phyloP scores from a whole-genome alignment of 129 eudicot species.

The Flaveria robusta region DNA sequence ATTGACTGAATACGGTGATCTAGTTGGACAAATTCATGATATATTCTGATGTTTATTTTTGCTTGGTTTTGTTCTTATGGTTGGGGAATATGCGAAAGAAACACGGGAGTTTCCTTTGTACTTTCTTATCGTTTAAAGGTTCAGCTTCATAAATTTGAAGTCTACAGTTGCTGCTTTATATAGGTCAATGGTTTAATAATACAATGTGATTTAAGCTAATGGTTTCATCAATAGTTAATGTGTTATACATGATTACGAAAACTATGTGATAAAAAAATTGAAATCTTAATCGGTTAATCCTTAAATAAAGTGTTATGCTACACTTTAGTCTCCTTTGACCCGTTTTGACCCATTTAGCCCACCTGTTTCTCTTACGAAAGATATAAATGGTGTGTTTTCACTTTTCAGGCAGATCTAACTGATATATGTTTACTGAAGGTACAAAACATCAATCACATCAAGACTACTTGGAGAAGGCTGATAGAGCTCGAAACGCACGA shows the following conservation, averaged over 20 bases:
- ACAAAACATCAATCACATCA: slow-evolving; percentile 87
- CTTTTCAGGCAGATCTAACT: neutral
- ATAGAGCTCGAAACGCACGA: slow-evolving; percentile 77
- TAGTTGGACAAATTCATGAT: neutral
- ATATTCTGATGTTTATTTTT: neutral
- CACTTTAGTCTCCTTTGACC: neutral
- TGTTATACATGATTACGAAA: neutral
- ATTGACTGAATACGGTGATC: neutral
- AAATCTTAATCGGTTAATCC: too few species aligned
- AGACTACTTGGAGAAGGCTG: slow-evolving; percentile 91
- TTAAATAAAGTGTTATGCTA: neutral
- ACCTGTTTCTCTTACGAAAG: neutral
- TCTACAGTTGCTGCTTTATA: neutral
- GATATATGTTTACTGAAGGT: slow-evolving; percentile 47
- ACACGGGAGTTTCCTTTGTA: neutral
- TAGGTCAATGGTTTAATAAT: neutral
- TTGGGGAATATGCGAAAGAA: neutral
- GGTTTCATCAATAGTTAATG: neutral
- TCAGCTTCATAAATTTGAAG: neutral
- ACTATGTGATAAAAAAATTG: too few species aligned
- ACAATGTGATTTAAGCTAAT: neutral
- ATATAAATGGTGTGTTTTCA: neutral
- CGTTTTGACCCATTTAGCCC: neutral
- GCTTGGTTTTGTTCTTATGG: neutral
- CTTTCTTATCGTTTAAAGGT: neutral